phyloP scores from a whole-genome alignment of 2,329 filamentous ascomycete species.

The Phaeosphaeria sp. region DNA sequence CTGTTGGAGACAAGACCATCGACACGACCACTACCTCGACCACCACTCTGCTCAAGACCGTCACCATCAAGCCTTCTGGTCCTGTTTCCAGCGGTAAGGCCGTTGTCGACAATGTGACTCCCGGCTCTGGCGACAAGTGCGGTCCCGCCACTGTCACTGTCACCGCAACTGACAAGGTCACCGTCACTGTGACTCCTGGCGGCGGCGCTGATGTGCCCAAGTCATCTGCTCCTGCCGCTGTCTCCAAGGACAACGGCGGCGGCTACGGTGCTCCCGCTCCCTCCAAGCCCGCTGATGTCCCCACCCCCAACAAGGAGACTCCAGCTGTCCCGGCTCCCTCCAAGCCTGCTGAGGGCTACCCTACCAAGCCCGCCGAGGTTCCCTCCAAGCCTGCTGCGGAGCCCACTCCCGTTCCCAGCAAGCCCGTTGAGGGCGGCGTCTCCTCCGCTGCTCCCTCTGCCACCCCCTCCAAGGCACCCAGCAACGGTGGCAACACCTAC shows the following conservation, averaged over 20 bases:
- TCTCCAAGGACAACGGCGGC: slow-evolving; percentile 11
- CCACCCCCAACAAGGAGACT: slow-evolving; percentile 10
- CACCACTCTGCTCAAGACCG: slow-evolving; percentile 34
- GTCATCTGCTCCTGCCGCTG: slow-evolving; percentile 18
- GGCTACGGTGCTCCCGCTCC: slow-evolving; percentile 19
- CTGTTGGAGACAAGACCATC: slow-evolving; percentile 28
- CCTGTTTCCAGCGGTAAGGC: slow-evolving; percentile 13
- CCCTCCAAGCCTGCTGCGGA: slow-evolving; percentile 6
- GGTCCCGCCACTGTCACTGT: slow-evolving; percentile 44
- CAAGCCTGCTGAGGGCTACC: slow-evolving; percentile 4
- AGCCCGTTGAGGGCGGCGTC: slow-evolving; percentile 13
- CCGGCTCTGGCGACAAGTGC: slow-evolving; percentile 29
- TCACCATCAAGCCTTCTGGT: slow-evolving; percentile 28
- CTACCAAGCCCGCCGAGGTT: neutral
- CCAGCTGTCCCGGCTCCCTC: slow-evolving; percentile 8
- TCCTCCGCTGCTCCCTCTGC: slow-evolving; percentile 12
- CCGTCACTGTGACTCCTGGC: slow-evolving; percentile 48
- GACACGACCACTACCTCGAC: slow-evolving; percentile 33
- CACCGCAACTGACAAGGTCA: slow-evolving; percentile 51
- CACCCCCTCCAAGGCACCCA: slow-evolving; percentile 23
- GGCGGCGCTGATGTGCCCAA: slow-evolving; percentile 21
- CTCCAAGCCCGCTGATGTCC: slow-evolving; percentile 19
- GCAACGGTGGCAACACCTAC: slow-evolving; percentile 32
- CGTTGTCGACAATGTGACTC: slow-evolving; percentile 23
- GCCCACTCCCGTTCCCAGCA: slow-evolving; percentile 9